Conservation (phyloP, 208 protist genomes). For the Crithidia thermophila region DNA sequence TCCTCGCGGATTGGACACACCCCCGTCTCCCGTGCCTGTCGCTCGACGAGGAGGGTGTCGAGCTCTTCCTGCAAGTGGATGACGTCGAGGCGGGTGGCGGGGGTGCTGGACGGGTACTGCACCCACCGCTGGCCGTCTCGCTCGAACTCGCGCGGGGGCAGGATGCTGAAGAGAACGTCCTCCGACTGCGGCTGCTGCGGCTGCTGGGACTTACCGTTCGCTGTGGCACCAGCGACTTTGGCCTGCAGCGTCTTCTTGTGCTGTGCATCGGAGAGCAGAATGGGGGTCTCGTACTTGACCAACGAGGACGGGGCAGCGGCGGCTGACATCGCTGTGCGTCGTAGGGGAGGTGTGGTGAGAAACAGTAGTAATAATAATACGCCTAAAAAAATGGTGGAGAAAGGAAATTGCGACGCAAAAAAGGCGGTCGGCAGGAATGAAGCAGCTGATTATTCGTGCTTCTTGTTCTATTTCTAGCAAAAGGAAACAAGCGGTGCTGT, state of each 20-base stretch:
- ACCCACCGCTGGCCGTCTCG: conserved; percentile 84
- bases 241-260: conserved; percentile 58
- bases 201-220: conserved; percentile 15
- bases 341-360: neutral
- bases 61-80: conserved; percentile 95
- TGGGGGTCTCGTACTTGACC: conserved; percentile 91
- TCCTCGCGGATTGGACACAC: conserved; percentile 99
- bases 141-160: conserved; percentile 91
- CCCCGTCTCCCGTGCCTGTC: conserved; percentile 97
- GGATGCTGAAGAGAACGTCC: conserved; percentile 92
- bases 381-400: no score
- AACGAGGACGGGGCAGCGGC: conserved; percentile 53
- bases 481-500: no score
- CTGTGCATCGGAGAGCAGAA: conserved; percentile 83
- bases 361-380: no score
- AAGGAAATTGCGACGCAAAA: no score
- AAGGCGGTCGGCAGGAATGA: no score
- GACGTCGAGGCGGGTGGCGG: conserved; percentile 90
- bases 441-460: no score
- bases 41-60: conserved; percentile 93
- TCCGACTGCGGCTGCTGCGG: conserved; percentile 64
- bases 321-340: conserved; percentile 9
- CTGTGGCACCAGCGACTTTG: conserved; percentile 29
- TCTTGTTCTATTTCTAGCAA: no score
- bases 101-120: conserved; percentile 89